A percentile compares a stretch with the other conserved stretches of the same genome.
Evolutionary conservation across 2,329 filamentous ascomycete species (phyloP).

Genomic region (Venturia effusa): DNA sequence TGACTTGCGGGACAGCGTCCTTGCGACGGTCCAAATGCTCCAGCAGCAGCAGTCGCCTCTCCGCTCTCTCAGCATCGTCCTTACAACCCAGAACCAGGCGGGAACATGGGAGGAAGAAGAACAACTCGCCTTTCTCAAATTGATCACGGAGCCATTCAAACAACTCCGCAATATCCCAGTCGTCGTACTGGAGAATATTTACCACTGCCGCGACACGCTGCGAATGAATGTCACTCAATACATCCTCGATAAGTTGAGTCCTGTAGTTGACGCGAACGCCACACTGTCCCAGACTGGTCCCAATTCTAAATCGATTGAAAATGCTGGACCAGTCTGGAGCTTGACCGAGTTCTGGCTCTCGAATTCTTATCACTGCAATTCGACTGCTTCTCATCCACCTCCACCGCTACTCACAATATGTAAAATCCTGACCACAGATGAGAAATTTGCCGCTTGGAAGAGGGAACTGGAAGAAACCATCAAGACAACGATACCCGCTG

Average conservation of each 20-base stretch:
- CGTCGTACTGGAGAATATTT: slow-evolving; percentile 5
- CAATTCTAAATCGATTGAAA: background rate
- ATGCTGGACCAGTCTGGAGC: background rate
- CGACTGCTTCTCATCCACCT: background rate
- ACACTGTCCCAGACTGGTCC: background rate
- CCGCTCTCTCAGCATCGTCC: slow-evolving; percentile 4
- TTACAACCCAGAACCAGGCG: slow-evolving; percentile 1
- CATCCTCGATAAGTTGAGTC: slow-evolving; percentile 5
- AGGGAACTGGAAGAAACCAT: background rate
- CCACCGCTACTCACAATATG: background rate
- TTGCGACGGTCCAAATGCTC: background rate
- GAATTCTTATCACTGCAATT: background rate
- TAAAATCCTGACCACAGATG: background rate
- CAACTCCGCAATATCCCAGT: slow-evolving; percentile 5
- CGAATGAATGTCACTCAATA: slow-evolving; percentile 7
- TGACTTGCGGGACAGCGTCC: slow-evolving; percentile 7
- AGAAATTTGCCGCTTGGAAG: background rate
- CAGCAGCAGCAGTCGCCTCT: background rate
- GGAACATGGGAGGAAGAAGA: slow-evolving; percentile 5
- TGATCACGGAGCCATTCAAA: slow-evolving; percentile 3
- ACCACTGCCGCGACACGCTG: background rate
- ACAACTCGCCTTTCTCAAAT: background rate
- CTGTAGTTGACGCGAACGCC: background rate
- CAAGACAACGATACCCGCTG: background rate
- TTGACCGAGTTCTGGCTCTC: background rate